These are phyloP conservation scores for Podila minutissima DNA, from an alignment of 192 early-diverging fungal species.

Conservation along the genomic window DNA sequence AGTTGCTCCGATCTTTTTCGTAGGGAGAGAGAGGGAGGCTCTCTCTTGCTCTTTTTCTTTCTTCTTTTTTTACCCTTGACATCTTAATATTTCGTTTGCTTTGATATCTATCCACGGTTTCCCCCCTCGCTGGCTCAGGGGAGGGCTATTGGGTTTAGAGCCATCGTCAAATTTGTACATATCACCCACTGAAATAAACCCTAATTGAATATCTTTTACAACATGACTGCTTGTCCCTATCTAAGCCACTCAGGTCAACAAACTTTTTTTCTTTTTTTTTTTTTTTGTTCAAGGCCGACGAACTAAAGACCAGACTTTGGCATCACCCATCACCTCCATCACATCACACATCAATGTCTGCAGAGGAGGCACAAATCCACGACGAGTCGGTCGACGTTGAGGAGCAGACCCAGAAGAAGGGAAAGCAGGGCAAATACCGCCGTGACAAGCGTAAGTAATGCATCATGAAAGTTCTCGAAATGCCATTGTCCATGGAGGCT, in stretches of 20 bases:
- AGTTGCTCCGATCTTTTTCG: constrained; percentile 9
- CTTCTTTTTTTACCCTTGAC: not conserved
- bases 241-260: not conserved
- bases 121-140: too few species aligned
- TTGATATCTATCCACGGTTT: too few species aligned
- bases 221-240: not conserved
- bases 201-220: too few species aligned
- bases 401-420: constrained; percentile 46
- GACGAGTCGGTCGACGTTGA: constrained; percentile 28
- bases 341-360: constrained; percentile 33
- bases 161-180: too few species aligned
- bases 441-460: constrained; percentile 61
- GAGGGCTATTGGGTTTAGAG: too few species aligned
- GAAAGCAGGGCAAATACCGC: constrained; percentile 60
- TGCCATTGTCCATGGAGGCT: not conserved
- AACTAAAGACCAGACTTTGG: too few species aligned
- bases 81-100: too few species aligned
- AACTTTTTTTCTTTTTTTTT: not conserved
- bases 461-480: not conserved
- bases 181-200: too few species aligned
- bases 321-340: not conserved
- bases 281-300: too few species aligned
- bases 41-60: not conserved
- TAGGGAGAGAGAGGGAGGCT: not conserved
- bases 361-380: constrained; percentile 21